Percentiles rank a stretch among this genome's conserved stretches.
Evolutionary conservation across 2,329 filamentous ascomycete genomes (phyloP).

Genomic region (Ascochyta clinopodiicola): DNA sequence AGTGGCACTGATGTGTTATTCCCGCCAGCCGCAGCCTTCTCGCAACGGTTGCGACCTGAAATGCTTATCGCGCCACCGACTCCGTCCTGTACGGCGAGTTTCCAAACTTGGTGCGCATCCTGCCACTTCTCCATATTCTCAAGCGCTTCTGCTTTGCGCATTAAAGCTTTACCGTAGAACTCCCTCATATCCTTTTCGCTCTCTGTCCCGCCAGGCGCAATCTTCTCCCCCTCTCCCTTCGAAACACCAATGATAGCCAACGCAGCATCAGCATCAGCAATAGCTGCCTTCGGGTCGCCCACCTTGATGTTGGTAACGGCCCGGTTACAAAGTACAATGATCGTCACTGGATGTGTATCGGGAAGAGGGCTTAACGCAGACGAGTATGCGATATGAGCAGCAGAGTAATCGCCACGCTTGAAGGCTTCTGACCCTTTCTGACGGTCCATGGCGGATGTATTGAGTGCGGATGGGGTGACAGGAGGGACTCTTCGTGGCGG

Average conservation of each 20-base stretch:
- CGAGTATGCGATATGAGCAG: conserved; percentile 83
- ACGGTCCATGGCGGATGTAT: conserved; percentile 78
- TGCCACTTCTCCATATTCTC: conserved; percentile 95
- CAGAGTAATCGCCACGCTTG: conserved; percentile 90
- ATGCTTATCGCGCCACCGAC: conserved; percentile 85
- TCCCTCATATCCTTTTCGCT: conserved; percentile 84
- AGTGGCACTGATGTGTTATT: conserved; percentile 25
- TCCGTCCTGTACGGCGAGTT: conserved; percentile 79
- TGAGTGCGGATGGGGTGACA: conserved; percentile 72
- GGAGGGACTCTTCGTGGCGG: conserved; percentile 68
- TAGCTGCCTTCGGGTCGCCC: conserved; percentile 86
- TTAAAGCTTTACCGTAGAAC: conserved; percentile 90
- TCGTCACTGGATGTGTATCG: conserved; percentile 77
- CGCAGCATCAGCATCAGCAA: conserved; percentile 82
- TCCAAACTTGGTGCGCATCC: conserved; percentile 83
- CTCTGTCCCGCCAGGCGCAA: conserved; percentile 68
- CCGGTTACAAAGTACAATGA: conserved; percentile 90
- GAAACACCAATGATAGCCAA: conserved; percentile 79
- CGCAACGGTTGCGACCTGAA: conserved; percentile 86
- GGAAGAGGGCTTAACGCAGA: conserved; percentile 78
- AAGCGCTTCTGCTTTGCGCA: conserved; percentile 92
- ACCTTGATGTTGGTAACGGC: conserved; percentile 90
- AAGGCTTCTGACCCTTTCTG: conserved; percentile 85
- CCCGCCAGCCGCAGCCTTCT: conserved; percentile 71
- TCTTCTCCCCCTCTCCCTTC: conserved; percentile 79